Evolutionary conservation across 768 basidiomycete species (phyloP).

Genomic region (Phanerochaete sordida): DNA sequence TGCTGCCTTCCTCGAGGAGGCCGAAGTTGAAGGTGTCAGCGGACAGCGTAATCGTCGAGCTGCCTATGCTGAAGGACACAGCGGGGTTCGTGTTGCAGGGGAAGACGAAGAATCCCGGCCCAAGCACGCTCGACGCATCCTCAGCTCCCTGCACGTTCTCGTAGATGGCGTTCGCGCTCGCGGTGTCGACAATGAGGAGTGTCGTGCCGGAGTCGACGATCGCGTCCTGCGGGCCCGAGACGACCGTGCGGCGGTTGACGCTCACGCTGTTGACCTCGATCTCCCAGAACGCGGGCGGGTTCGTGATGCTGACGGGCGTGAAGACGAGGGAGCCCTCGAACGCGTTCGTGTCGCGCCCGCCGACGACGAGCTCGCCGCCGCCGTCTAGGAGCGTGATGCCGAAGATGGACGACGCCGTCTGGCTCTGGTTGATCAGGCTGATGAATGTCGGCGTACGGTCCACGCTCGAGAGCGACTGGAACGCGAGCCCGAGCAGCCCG

Average conservation of each 20-base stretch:
- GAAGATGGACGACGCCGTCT: slow-evolving; percentile 36
- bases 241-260: slow-evolving; percentile 15
- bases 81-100: slow-evolving; percentile 29
- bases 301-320: slow-evolving; percentile 33
- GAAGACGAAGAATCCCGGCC: slow-evolving; percentile 35
- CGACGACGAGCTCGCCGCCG: slow-evolving; percentile 50
- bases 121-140: slow-evolving; percentile 5
- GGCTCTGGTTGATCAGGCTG: slow-evolving; percentile 37
- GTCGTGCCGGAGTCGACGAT: slow-evolving; percentile 32
- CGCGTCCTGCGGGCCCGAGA: slow-evolving; percentile 13
- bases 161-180: slow-evolving; percentile 21
- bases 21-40: slow-evolving; percentile 42
- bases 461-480: slow-evolving; percentile 21
- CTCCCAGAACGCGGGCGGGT: slow-evolving; percentile 27
- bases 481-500: slow-evolving; percentile 40
- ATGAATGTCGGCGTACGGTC: slow-evolving; percentile 28
- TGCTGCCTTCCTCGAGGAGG: slow-evolving; percentile 24
- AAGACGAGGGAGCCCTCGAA: slow-evolving; percentile 45
- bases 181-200: slow-evolving; percentile 22
- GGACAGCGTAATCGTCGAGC: too few species aligned
- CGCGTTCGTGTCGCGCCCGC: slow-evolving; percentile 43
- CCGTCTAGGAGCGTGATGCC: slow-evolving; percentile 41
- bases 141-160: slow-evolving; percentile 21
- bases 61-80: slow-evolving; percentile 36
- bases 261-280: slow-evolving; percentile 21